phyloP scores from a whole-genome alignment of 768 basidiomycete species.

The Lactarius akahatsu region DNA sequence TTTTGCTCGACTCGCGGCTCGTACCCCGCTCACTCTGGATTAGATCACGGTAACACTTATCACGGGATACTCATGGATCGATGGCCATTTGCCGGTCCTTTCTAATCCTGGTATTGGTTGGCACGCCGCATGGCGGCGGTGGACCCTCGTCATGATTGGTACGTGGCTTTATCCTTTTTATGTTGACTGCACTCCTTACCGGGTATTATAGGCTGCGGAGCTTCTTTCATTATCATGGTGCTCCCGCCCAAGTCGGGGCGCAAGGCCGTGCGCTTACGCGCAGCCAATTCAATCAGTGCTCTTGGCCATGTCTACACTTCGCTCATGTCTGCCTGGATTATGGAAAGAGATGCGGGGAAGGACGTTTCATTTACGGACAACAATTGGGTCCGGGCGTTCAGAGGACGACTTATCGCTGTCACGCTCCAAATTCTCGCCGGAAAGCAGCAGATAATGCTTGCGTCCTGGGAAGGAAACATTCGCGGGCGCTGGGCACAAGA shows the following conservation, averaged over 20 bases:
- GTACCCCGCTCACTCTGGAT: background rate
- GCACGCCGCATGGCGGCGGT: conserved; percentile 51
- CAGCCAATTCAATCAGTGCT: conserved; percentile 42
- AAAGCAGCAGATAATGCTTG: conserved; percentile 38
- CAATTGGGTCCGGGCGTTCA: conserved; percentile 34
- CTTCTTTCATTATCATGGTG: conserved; percentile 55
- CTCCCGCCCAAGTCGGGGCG: conserved; percentile 52
- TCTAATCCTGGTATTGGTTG: conserved; percentile 56
- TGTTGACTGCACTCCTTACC: background rate
- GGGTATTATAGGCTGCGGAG: conserved; percentile 42
- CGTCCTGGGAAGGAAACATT: conserved; percentile 48
- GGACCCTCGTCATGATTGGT: conserved; percentile 52
- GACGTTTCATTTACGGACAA: conserved; percentile 9
- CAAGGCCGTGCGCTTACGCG: conserved; percentile 45
- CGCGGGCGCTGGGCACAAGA: conserved; percentile 53
- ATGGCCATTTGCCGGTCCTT: conserved; percentile 46
- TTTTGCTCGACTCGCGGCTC: background rate
- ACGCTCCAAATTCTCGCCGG: conserved; percentile 38
- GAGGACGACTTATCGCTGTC: conserved; percentile 36
- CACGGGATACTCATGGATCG: conserved; percentile 60
- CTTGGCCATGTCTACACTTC: conserved; percentile 46
- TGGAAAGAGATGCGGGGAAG: conserved; percentile 24
- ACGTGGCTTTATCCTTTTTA: conserved; percentile 17
- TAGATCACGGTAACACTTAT: conserved; percentile 48
- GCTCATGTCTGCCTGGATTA: conserved; percentile 45